phyloP scores from a whole-genome alignment of 495 filamentous ascomycete genomes.

The Mytilinidion resinicola region DNA sequence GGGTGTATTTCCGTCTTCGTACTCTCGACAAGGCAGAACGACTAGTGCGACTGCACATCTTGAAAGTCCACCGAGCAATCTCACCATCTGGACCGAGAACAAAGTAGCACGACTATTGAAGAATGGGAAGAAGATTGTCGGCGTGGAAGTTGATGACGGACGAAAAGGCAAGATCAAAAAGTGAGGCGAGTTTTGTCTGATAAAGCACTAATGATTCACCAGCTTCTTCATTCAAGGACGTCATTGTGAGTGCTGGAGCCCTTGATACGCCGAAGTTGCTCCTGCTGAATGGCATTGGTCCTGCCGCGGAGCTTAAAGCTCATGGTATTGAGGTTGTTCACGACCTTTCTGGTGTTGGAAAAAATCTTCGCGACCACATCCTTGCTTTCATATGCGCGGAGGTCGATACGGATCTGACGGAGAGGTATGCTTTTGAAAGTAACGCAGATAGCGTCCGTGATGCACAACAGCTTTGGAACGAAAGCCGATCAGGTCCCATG shows the following conservation, averaged over 20 bases:
- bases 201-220: not conserved
- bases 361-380: constrained; percentile 67
- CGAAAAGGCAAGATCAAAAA: constrained; percentile 9
- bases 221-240: constrained; percentile 21
- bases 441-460: constrained; percentile 3
- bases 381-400: constrained; percentile 17
- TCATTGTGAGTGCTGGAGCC: constrained; percentile 65
- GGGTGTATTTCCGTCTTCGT: constrained; percentile 13
- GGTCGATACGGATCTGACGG: constrained; percentile 15
- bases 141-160: constrained; percentile 18
- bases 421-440: constrained; percentile 20
- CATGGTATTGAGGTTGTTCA: constrained; percentile 62
- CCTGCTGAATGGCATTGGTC: constrained; percentile 70
- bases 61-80: constrained; percentile 9
- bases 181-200: too few species aligned
- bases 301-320: constrained; percentile 52
- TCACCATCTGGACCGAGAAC: constrained; percentile 19
- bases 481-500: constrained; percentile 11
- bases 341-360: constrained; percentile 68
- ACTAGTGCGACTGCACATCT: constrained; percentile 27
- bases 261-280: constrained; percentile 68
- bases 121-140: constrained; percentile 15
- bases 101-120: constrained; percentile 11
- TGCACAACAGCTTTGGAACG: constrained; percentile 15
- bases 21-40: constrained; percentile 11